Conservation (phyloP, 75 land plant genomes). For the Selaginella moellendorffii region DNA sequence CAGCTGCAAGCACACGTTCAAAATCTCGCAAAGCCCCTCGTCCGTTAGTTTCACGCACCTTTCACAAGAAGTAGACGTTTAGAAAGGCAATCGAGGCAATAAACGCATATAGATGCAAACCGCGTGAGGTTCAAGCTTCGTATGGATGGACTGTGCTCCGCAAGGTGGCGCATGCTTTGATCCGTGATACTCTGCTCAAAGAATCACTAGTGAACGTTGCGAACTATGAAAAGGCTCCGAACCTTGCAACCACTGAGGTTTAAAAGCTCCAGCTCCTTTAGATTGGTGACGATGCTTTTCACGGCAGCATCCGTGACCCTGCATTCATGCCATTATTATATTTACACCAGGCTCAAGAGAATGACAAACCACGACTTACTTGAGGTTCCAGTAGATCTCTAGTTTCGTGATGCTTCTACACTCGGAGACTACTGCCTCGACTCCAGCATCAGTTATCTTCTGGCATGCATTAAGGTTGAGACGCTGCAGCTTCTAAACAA, state of each 20-base stretch:
- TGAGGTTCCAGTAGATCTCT: constrained; percentile 91
- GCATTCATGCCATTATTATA: no score
- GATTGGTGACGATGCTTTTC: constrained; percentile 38
- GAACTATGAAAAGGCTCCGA: neutral
- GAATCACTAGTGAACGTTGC: no score
- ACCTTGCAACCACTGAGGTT: constrained; percentile 98
- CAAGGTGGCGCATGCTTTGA: constrained; percentile 36
- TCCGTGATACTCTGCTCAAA: constrained; percentile 72
- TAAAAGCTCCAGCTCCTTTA: constrained; percentile 37
- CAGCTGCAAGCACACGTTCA: constrained; percentile 40
- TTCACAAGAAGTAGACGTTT: neutral
- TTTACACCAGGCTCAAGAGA: no score
- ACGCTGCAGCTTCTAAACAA: constrained; percentile 27
- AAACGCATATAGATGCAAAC: constrained; percentile 25
- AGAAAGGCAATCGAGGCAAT: no score
- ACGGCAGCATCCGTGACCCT: constrained; percentile 68
- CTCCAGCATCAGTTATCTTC: constrained; percentile 64
- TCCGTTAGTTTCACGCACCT: constrained; percentile 84
- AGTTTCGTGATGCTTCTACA: constrained; percentile 49
- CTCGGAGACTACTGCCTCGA: constrained; percentile 33
- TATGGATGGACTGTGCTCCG: constrained; percentile 35
- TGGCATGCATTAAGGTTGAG: constrained; percentile 87
- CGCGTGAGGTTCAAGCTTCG: constrained; percentile 60
- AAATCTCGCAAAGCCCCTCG: constrained; percentile 40
- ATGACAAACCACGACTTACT: no score